Conservation (phyloP, 257 asterid genomes). For the Knoxia roxburghii region DNA sequence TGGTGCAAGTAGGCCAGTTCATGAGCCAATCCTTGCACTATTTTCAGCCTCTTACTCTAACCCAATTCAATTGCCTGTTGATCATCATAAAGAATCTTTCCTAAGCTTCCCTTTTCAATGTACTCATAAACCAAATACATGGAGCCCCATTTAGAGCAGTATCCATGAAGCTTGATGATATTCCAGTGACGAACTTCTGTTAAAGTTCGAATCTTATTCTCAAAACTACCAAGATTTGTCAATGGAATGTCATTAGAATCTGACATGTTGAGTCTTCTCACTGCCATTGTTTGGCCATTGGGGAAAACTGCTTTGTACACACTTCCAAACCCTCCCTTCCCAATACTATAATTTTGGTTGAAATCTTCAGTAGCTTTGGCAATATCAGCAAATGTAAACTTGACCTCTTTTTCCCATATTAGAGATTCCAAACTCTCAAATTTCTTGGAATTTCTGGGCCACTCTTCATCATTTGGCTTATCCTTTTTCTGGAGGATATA, state of each 20-base stretch:
- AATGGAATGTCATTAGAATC: constrained; percentile 53
- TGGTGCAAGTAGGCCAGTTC: constrained; percentile 94
- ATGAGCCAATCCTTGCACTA: constrained; percentile 77
- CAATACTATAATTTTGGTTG: constrained; percentile 56
- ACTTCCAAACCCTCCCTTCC: constrained; percentile 83
- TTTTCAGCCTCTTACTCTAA: constrained; percentile 56
- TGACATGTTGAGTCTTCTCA: constrained; percentile 61
- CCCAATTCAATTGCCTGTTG: no score
- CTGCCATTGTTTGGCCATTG: constrained; percentile 61
- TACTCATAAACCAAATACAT: no score
- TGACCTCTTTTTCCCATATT: no score
- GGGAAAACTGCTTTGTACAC: constrained; percentile 67
- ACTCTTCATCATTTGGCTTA: no score
- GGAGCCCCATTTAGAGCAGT: no score
- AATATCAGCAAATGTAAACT: constrained; percentile 65
- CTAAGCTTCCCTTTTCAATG: no score
- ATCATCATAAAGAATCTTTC: no score
- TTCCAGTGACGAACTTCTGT: no score
- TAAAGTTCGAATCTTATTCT: no score
- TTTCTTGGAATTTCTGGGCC: no score
- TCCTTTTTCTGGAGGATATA: constrained; percentile 25
- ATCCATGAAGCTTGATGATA: no score
- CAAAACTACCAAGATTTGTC: constrained; percentile 45
- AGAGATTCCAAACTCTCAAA: no score
- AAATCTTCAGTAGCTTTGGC: constrained; percentile 70